Percentiles rank a stretch among this genome's conserved stretches.
These are phyloP conservation scores for Phalaenopsis equestris DNA, from an alignment of 106 monocot genomes.

Conservation along the genomic window DNA sequence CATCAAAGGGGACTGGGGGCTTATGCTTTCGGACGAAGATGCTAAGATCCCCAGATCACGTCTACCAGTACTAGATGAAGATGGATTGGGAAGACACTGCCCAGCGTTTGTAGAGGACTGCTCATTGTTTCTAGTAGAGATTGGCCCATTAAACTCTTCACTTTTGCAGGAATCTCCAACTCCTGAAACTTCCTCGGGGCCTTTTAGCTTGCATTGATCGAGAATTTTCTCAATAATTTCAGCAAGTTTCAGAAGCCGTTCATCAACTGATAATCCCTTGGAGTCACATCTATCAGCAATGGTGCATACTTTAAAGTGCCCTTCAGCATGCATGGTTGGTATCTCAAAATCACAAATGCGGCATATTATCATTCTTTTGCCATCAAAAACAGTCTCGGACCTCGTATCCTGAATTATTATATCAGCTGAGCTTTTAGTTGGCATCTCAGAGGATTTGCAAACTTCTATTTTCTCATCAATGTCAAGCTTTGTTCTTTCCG, in stretches of 20 bases:
- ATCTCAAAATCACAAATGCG: constrained; percentile 93
- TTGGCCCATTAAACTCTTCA: constrained; percentile 18
- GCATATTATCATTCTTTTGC: constrained; percentile 69
- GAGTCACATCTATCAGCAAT: constrained; percentile 79
- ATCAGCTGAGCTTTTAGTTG: constrained; percentile 11
- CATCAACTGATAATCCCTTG: constrained; percentile 68
- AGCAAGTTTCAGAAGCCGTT: constrained; percentile 63
- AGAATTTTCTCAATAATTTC: constrained; percentile 75
- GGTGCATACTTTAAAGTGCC: constrained; percentile 79
- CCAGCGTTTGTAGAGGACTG: constrained; percentile 11
- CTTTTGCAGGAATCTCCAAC: constrained; percentile 10
- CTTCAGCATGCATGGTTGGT: constrained; percentile 69
- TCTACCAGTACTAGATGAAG: constrained; percentile 3
- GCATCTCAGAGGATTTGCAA: neutral
- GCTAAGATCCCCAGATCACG: constrained; percentile 25
- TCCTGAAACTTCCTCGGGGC: constrained; percentile 12
- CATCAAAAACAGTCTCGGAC: constrained; percentile 16
- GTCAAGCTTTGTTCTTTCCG: constrained; percentile 19
- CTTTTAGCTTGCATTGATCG: constrained; percentile 27
- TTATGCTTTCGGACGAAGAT: constrained; percentile 47
- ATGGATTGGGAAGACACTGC: constrained; percentile 13
- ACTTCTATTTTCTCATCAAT: constrained; percentile 15
- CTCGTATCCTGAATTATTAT: neutral
- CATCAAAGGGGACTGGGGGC: constrained; percentile 54
- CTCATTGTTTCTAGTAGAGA: constrained; percentile 12